A percentile compares a stretch with the other conserved stretches of the same genome.
These are phyloP conservation scores for Cytospora mali DNA, from an alignment of 2,329 filamentous ascomycete species.

Conservation along the genomic window DNA sequence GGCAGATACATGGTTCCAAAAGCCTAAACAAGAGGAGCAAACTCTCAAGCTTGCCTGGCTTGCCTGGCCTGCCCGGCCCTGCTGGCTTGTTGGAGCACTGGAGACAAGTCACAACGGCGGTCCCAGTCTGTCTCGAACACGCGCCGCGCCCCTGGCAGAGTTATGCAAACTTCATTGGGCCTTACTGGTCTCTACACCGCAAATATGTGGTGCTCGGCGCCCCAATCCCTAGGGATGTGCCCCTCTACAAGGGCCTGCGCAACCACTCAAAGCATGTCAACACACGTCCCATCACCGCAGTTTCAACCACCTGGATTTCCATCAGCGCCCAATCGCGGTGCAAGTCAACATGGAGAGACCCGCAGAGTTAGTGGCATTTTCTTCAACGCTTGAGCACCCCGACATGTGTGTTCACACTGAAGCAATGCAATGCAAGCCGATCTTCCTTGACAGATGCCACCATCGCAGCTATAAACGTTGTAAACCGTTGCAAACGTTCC, in stretches of 20 bases:
- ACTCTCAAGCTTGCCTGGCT: background rate
- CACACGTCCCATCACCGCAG: conserved; percentile 25
- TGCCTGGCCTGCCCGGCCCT: background rate
- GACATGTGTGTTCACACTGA: background rate
- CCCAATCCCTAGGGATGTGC: conserved; percentile 8
- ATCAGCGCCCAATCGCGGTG: conserved; percentile 18
- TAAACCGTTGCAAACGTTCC: conserved; percentile 2
- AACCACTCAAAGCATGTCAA: conserved; percentile 26
- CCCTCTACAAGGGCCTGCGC: conserved; percentile 15
- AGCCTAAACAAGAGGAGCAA: background rate
- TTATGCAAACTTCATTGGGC: conserved; percentile 22
- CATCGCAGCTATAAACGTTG: conserved; percentile 10
- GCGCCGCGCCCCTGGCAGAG: conserved; percentile 18
- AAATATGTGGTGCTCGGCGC: conserved; percentile 23
- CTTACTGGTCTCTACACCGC: conserved; percentile 25
- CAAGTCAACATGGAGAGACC: conserved; percentile 12
- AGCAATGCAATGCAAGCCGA: background rate
- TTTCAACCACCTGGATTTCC: conserved; percentile 29
- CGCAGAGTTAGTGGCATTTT: conserved; percentile 17
- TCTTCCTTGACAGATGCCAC: background rate
- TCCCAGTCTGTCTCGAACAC: background rate
- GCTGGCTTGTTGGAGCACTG: background rate
- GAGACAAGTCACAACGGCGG: background rate
- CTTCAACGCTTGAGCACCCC: background rate
- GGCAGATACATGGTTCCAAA: too few relatives aligned